These are phyloP conservation scores for Hymenotorrendiella dingleyae DNA, from an alignment of 2,329 filamentous ascomycete species.

Conservation along the genomic window DNA sequence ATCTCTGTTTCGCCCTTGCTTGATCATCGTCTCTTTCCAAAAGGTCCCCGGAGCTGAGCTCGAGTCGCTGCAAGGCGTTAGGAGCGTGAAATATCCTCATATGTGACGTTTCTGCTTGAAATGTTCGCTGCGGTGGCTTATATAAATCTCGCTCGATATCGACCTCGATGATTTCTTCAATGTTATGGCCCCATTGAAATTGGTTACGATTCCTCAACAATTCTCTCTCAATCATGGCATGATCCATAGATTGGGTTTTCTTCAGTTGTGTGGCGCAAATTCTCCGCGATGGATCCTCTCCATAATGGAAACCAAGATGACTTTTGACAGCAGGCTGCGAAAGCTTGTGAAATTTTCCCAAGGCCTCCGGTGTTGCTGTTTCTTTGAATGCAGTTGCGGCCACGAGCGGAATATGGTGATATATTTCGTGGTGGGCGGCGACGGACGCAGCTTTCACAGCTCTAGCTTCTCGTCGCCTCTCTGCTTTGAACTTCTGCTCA, in stretches of 20 bases:
- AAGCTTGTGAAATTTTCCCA: conserved; percentile 38
- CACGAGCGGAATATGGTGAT: conserved; percentile 47
- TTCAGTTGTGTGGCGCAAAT: conserved; percentile 13
- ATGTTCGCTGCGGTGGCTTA: conserved; percentile 30
- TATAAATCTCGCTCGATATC: conserved; percentile 26
- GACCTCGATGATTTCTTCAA: conserved; percentile 34
- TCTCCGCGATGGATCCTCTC: conserved; percentile 15
- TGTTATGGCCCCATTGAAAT: conserved; percentile 36
- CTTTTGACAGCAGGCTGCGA: conserved; percentile 39
- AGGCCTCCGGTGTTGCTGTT: conserved; percentile 43
- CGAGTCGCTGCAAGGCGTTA: conserved; percentile 14
- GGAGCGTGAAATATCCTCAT: conserved; percentile 6
- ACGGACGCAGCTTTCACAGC: conserved; percentile 15
- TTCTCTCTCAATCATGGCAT: conserved; percentile 32
- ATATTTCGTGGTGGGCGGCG: conserved; percentile 22
- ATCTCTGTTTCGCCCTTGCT: conserved; percentile 4
- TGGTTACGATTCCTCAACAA: conserved; percentile 37
- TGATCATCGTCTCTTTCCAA: conserved; percentile 19
- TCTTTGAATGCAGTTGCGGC: conserved; percentile 50
- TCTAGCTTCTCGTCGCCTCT: conserved; percentile 17
- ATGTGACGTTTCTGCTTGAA: conserved; percentile 25
- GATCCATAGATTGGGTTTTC: conserved; percentile 21
- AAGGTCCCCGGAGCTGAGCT: conserved; percentile 22
- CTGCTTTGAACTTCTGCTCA: conserved; percentile 40
- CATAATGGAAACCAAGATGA: conserved; percentile 32